Base-by-base conservation (phyloP, 352 stramenopile species). In the Globisporangium carolinianum region DNA sequence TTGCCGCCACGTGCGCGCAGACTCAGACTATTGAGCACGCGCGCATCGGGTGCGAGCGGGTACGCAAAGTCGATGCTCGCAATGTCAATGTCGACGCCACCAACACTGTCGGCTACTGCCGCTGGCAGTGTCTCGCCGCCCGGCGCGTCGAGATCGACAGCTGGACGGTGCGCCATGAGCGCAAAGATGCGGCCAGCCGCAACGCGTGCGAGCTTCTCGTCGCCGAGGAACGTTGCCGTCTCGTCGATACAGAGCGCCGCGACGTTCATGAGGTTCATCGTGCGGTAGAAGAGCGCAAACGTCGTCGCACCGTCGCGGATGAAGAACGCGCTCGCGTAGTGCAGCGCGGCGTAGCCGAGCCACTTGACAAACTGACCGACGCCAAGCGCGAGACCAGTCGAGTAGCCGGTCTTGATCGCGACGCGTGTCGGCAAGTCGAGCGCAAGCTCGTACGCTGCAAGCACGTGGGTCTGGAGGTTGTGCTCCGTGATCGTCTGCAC, bases 21-120 rank as follows among this genome's bases (percentile, higher is more conserved):
- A 9, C 62, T 80, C 58, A 83, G 83, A 4, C 53, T 54, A 3
- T 63, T 62, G 39, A 69, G 81, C 4, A 86, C 68, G 0, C 62
- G 55, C 8, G 75, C 57, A 6, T 83, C 65, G 0, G 75, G 75
- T 1, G 73, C 73, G 15, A 71, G 79, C 32, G 75, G 75, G 45
- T 86, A 86, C 9, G 57, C 57, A 50, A 86, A 86, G 1, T 58
- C 57, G 6, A 98, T 81, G 62, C 95, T 65, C 9, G 76, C 62
- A 41, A 97, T 75, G 10, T 64, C 62, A 14, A 93, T 89, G 12
- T 53, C 39, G 5, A 60, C 4, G 18, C 9, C 39, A 6, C 14
- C 37, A 7, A 42, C 24, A 1, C n/a, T 49, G 38, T 48, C 38
- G 8, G 36, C 52, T 49, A 17, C 18, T 8, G 37, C n/a, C 17